phyloP scores from a whole-genome alignment of 2,329 filamentous ascomycete species.

The Pseudocercospora ulei region DNA sequence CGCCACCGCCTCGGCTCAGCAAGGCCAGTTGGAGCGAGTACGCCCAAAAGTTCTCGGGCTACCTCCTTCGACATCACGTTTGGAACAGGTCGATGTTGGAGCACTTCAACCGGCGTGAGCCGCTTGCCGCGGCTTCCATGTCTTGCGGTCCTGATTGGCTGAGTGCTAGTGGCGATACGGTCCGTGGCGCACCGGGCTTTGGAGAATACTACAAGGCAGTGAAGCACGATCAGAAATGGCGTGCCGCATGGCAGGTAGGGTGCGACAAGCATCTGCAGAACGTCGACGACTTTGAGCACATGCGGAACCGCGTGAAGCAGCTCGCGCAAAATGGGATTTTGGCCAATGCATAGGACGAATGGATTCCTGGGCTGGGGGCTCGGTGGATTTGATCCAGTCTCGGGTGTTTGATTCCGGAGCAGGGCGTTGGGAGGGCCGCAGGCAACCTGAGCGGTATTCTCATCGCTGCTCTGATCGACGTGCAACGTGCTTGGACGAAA shows the following conservation, averaged over 20 bases:
- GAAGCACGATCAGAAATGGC: slow-evolving; percentile 55
- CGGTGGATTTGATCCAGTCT: too few relatives aligned
- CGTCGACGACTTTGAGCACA: slow-evolving; percentile 49
- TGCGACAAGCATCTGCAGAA: slow-evolving; percentile 52
- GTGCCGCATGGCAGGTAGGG: slow-evolving; percentile 51
- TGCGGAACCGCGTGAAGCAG: slow-evolving; percentile 38
- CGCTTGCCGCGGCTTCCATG: slow-evolving; percentile 33
- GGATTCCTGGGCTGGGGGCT: background rate
- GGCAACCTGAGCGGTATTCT: too few relatives aligned
- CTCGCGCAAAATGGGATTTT: slow-evolving; percentile 22
- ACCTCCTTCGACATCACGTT: slow-evolving; percentile 48
- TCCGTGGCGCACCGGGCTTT: slow-evolving; percentile 39
- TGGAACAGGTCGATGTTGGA: slow-evolving; percentile 49
- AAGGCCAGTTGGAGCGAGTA: slow-evolving; percentile 45
- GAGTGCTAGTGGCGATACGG: slow-evolving; percentile 36
- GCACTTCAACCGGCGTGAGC: slow-evolving; percentile 47
- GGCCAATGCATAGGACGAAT: slow-evolving; percentile 15
- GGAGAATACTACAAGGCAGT: slow-evolving; percentile 52
- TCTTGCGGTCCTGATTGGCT: slow-evolving; percentile 44
- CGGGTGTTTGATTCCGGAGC: too few relatives aligned
- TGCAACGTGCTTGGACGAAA: too few relatives aligned
- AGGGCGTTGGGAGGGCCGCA: too few relatives aligned
- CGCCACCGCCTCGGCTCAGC: slow-evolving; percentile 39
- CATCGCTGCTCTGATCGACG: too few relatives aligned
- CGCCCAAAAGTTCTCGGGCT: slow-evolving; percentile 45